Conservation (phyloP, 2,329 filamentous ascomycete species). For the Fusarium sp. region DNA sequence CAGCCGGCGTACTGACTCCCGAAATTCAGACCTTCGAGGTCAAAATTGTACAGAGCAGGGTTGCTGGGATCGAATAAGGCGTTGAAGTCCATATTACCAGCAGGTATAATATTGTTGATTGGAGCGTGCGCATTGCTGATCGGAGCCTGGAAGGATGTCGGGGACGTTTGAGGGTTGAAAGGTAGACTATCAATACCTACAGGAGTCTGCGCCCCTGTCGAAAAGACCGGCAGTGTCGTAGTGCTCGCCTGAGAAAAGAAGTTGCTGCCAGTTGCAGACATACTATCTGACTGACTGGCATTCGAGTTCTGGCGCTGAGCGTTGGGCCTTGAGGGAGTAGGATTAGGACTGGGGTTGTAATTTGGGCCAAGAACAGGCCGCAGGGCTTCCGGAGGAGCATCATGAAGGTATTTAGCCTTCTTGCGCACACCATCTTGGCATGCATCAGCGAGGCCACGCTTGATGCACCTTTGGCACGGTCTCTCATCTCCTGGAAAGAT, state of each 20-base stretch:
- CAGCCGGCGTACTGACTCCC: conserved; percentile 95
- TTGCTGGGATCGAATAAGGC: conserved; percentile 89
- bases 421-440: conserved; percentile 98
- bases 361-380: conserved; percentile 82
- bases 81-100: conserved; percentile 62
- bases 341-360: conserved; percentile 67
- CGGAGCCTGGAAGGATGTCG: conserved; percentile 73
- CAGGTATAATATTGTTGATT: conserved; percentile 59
- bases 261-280: conserved; percentile 53
- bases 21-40: conserved; percentile 87
- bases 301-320: conserved; percentile 58
- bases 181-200: conserved; percentile 58
- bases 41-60: conserved; percentile 93
- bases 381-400: conserved; percentile 89
- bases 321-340: conserved; percentile 56
- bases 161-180: conserved; percentile 75
- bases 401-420: conserved; percentile 98
- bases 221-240: conserved; percentile 62
- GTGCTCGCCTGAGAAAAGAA: conserved; percentile 60
- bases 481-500: conserved; percentile 81
- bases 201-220: conserved; percentile 54
- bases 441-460: conserved; percentile 86
- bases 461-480: conserved; percentile 93
- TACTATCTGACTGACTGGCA: conserved; percentile 59
- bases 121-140: conserved; percentile 59